Evolutionary conservation across 805 yeast species (phyloP).

Genomic region (Myxozyma sirexii): DNA sequence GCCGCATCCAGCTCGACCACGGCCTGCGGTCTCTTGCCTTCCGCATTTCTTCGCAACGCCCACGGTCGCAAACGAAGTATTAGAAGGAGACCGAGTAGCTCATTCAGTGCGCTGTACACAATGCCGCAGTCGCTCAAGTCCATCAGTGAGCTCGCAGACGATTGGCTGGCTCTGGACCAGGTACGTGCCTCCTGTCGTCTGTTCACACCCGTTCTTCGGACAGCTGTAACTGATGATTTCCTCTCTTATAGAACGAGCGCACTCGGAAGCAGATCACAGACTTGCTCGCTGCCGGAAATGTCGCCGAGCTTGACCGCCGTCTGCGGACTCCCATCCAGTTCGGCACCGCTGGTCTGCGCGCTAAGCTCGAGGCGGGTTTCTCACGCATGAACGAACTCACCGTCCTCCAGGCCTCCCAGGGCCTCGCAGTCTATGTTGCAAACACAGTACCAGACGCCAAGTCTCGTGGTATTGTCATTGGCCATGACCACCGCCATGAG

Average conservation of each 20-base stretch:
- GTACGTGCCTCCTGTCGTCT: conserved; percentile 33
- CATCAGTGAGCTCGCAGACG: conserved; percentile 39
- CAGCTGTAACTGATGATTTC: not conserved
- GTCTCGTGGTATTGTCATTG: conserved; percentile 64
- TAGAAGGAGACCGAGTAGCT: not conserved
- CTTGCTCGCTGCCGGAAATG: conserved; percentile 47
- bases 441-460: conserved; percentile 40
- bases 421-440: conserved; percentile 44
- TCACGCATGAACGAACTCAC: conserved; percentile 87
- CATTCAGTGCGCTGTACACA: not conserved
- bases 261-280: conserved; percentile 60
- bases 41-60: too few relatives aligned
- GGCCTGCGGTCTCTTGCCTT: too few relatives aligned
- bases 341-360: conserved; percentile 83
- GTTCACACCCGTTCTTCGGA: not conserved
- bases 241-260: conserved; percentile 38
- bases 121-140: conserved; percentile 18
- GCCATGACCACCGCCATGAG: conserved; percentile 88
- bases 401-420: conserved; percentile 84
- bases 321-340: conserved; percentile 57
- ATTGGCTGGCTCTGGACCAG: conserved; percentile 49
- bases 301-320: conserved; percentile 53
- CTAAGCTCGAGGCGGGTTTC: conserved; percentile 89
- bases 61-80: too few relatives aligned
- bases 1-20: too few relatives aligned